These are phyloP conservation scores for Neurospora sp. DNA, from an alignment of 495 filamentous ascomycete species.

Conservation along the genomic window DNA sequence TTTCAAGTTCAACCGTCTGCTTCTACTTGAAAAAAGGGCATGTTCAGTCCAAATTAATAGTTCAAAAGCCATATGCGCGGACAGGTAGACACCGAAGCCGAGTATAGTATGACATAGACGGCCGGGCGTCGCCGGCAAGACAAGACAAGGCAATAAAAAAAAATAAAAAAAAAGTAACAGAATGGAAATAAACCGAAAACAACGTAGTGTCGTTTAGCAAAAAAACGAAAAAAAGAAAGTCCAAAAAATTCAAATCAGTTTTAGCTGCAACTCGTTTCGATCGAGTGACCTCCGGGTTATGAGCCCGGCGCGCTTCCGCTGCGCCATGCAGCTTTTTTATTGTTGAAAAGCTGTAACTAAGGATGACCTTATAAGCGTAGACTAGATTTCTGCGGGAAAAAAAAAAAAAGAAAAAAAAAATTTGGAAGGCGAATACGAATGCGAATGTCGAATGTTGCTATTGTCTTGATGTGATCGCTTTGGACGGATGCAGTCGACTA, in stretches of 20 bases:
- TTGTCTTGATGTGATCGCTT: background rate
- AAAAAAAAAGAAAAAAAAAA: background rate
- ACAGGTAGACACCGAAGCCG: no score
- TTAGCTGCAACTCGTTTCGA: slow-evolving; percentile 7
- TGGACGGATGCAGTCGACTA: background rate
- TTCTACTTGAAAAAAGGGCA: no score
- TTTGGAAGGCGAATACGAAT: background rate
- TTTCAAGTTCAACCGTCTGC: background rate
- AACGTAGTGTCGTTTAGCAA: no score
- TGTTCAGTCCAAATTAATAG: no score
- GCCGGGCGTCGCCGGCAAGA: no score
- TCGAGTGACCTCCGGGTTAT: slow-evolving; percentile 9
- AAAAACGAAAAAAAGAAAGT: background rate
- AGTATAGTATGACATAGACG: no score
- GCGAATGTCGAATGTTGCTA: background rate
- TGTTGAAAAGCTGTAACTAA: background rate
- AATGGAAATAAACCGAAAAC: no score
- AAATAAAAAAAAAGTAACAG: background rate
- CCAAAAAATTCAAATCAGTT: background rate
- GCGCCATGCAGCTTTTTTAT: slow-evolving; percentile 5
- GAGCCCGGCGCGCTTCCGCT: slow-evolving; percentile 10
- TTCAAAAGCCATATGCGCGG: no score
- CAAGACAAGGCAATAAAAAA: no score
- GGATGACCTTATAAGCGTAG: background rate
- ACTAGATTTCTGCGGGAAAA: no score